Evolutionary conservation across 306 rosid genomes (phyloP).

Genomic region (Cicer cuneatum): DNA sequence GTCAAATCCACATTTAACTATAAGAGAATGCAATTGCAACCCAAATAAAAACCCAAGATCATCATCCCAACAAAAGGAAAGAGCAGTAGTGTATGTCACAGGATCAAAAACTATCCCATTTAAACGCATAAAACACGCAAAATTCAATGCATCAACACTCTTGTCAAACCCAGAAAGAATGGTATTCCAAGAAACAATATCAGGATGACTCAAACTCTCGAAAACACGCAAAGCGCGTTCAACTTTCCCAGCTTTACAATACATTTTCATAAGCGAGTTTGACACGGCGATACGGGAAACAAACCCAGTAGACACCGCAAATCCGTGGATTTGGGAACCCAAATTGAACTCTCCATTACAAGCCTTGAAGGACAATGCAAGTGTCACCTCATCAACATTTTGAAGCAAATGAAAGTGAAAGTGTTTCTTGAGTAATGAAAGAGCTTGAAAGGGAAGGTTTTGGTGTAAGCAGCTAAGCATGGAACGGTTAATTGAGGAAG

Average conservation of each 20-base stretch:
- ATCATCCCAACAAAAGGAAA: conserved; percentile 63
- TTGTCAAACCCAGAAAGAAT: conserved; percentile 73
- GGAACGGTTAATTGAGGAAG: conserved; percentile 52
- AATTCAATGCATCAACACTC: conserved; percentile 64
- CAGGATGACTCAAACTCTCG: conserved; percentile 58
- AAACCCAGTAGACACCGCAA: conserved; percentile 59
- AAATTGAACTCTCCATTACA: conserved; percentile 60
- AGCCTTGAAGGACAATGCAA: conserved; percentile 76
- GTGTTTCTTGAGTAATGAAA: conserved; percentile 55
- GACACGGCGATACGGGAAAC: conserved; percentile 53
- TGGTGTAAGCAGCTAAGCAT: conserved; percentile 58
- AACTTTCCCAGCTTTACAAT: conserved; percentile 62
- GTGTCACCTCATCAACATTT: conserved; percentile 55
- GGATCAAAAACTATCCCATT: conserved; percentile 71
- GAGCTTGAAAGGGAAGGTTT: conserved; percentile 57
- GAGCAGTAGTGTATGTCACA: conserved; percentile 65
- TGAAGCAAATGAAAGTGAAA: conserved; percentile 43
- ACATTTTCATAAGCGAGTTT: conserved; percentile 87
- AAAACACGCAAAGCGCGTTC: conserved; percentile 58
- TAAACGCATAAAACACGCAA: conserved; percentile 61
- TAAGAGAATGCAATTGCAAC: conserved; percentile 68
- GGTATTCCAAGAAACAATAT: conserved; percentile 87
- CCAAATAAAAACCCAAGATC: conserved; percentile 63
- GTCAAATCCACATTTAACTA: conserved; percentile 60
- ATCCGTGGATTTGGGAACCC: conserved; percentile 70